Conservation (phyloP, 1,284 basidiomycete genomes). For the Cutaneotrichosporon dermatis region DNA sequence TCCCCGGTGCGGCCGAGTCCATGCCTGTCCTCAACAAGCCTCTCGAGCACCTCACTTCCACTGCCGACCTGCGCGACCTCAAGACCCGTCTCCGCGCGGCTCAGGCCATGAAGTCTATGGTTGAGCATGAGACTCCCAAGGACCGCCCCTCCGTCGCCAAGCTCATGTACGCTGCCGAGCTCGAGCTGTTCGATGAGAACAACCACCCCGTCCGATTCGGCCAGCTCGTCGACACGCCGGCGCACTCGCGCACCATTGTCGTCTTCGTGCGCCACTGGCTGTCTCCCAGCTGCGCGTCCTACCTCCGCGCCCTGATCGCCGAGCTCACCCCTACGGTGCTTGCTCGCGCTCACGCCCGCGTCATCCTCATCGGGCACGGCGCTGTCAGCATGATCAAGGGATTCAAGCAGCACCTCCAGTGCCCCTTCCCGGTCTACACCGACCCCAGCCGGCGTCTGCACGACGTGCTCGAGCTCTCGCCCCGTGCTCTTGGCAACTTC, state of each 20-base stretch:
- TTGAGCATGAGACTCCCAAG: not conserved
- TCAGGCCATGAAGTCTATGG: not conserved
- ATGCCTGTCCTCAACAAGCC: not conserved
- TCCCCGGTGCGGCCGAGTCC: not conserved
- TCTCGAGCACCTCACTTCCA: not conserved
- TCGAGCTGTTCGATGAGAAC: slow-evolving; percentile 62
- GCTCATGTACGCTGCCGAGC: slow-evolving; percentile 60
- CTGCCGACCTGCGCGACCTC: not conserved
- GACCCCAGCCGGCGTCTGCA: slow-evolving; percentile 71
- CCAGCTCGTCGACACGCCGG: slow-evolving; percentile 57
- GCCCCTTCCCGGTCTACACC: slow-evolving; percentile 61
- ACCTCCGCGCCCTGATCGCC: slow-evolving; percentile 64
- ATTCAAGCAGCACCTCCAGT: slow-evolving; percentile 53
- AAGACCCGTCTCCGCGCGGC: not conserved
- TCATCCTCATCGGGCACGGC: slow-evolving; percentile 70
- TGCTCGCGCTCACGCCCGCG: slow-evolving; percentile 51
- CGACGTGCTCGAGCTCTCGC: slow-evolving; percentile 67
- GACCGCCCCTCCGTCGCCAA: slow-evolving; percentile 13
- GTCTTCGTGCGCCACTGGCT: slow-evolving; percentile 53
- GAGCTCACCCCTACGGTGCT: slow-evolving; percentile 57
- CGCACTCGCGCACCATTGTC: slow-evolving; percentile 57
- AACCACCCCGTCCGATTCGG: slow-evolving; percentile 66
- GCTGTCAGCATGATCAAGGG: slow-evolving; percentile 33
- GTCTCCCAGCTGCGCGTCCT: slow-evolving; percentile 77
- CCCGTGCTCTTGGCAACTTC: slow-evolving; percentile 48